phyloP scores from a whole-genome alignment of 495 filamentous ascomycete species.

The Penicillium malachiteum region DNA sequence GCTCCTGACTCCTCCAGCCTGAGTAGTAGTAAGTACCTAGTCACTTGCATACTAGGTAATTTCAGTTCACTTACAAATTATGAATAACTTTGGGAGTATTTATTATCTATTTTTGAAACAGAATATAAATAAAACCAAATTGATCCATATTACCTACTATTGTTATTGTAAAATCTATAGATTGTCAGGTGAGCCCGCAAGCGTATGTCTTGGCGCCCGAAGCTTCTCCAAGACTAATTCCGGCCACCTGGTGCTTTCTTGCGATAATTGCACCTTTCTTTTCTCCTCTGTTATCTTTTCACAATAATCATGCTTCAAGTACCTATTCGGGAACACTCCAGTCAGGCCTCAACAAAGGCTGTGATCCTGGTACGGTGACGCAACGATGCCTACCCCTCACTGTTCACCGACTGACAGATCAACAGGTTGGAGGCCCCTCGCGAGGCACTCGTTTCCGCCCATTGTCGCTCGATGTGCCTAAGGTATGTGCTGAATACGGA shows the following conservation, averaged over 20 bases:
- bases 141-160: no score
- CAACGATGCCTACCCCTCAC: constrained; percentile 6
- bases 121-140: background rate
- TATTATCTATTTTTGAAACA: background rate
- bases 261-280: constrained; percentile 3
- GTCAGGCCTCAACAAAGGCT: constrained; percentile 63
- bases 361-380: constrained; percentile 60
- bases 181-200: constrained; percentile 31
- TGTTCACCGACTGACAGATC: constrained; percentile 20
- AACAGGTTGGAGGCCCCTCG: constrained; percentile 86
- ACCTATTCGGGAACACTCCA: constrained; percentile 44
- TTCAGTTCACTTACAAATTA: background rate
- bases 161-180: no score
- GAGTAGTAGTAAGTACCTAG: background rate
- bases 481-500: constrained; percentile 56
- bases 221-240: constrained; percentile 18
- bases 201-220: constrained; percentile 27
- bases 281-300: constrained; percentile 7
- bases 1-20: no score
- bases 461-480: constrained; percentile 93
- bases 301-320: constrained; percentile 46
- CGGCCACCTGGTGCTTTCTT: constrained; percentile 17
- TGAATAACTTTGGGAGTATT: background rate
- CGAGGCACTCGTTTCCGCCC: constrained; percentile 95
- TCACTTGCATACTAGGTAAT: background rate